Evolutionary conservation across 169 alveolate species (phyloP).

Genomic region (Toxoplasma gondii): DNA sequence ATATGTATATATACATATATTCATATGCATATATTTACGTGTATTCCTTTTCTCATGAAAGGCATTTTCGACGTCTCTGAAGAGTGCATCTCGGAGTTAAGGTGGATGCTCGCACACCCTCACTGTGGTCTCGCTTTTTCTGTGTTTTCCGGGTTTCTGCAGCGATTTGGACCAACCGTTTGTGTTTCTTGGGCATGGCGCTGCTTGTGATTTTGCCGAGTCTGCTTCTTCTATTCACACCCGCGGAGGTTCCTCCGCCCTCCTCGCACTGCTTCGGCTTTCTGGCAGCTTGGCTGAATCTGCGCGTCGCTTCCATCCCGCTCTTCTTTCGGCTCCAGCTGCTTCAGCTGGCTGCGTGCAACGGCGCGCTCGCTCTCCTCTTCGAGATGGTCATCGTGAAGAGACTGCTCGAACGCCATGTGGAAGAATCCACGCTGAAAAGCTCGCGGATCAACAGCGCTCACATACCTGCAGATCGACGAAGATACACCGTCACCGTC

Average conservation of each 20-base stretch:
- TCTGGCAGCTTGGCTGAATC: constrained; percentile 1
- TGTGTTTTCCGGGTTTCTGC: not conserved
- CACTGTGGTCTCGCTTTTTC: not conserved
- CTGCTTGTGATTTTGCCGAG: not conserved
- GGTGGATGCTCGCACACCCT: no score
- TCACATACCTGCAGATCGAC: not conserved
- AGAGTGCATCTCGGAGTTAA: no score
- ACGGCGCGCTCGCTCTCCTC: constrained; percentile 21
- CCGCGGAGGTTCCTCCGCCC: not conserved
- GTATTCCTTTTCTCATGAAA: not conserved
- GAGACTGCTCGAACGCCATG: not conserved
- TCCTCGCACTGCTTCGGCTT: not conserved
- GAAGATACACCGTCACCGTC: constrained; percentile 16
- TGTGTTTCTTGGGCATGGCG: not conserved
- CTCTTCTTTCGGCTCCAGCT: not conserved
- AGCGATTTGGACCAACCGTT: constrained; percentile 29
- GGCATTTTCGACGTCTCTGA: no score
- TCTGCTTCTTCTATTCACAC: not conserved
- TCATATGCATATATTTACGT: not conserved
- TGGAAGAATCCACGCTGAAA: not conserved
- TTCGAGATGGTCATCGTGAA: not conserved
- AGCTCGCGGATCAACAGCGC: constrained; percentile 3
- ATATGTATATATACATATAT: not conserved
- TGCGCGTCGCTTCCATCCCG: constrained; percentile 2
- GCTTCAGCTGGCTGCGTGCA: constrained; percentile 20